Evolutionary conservation across 768 basidiomycete genomes (phyloP), one percentile per base, ranked within the genome.

Genomic region (Fomitopsis serialis): DNA sequence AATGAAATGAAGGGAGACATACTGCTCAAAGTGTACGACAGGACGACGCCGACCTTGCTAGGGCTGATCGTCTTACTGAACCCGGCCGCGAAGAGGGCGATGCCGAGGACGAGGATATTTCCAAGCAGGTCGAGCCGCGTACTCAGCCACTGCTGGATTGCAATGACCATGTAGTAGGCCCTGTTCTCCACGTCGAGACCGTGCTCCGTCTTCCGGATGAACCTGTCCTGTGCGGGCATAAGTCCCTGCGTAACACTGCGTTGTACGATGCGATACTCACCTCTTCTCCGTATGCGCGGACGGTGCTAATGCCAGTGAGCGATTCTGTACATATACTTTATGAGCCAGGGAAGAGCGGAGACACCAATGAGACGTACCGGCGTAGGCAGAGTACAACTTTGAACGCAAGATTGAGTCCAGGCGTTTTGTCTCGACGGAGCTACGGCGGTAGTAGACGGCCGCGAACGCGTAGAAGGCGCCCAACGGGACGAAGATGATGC

Each of bases 21-120:
- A 81, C 81, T 77, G 60, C 70, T 70, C 32, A 68, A 54, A 9
- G 63, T 66, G 49, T 67, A 68, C 2, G 66, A 64, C 23, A 71
- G 48, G 29, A 68, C 64, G 47, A 66, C 66, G 45, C 85, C 80
- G 50, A 84, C 77, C 61, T 81, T 83, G 13, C 82, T 70, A 9
- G 86, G 82, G 57, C 78, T 73, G 27, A 83, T 77, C 0, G 74
- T 66, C 36, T 72, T 68, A 17, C 84, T 68, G 63, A 83, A 82
- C 2, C 81, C 79, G 12, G 80, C 80, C 2, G 83, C 85, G 63
- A 89, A 88, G 13, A 90, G 66, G 2, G 72, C 81, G 43, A 92
- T 87, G 1, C 85, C 84, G 19, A 89, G 72, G 23, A 89, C 74
- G 12, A 90, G 68, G n/a, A 82, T 54, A 59, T 86, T 85, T 1